Base-by-base conservation (phyloP, 768 basidiomycete species). In the Coprinopsis strossmayeri region DNA sequence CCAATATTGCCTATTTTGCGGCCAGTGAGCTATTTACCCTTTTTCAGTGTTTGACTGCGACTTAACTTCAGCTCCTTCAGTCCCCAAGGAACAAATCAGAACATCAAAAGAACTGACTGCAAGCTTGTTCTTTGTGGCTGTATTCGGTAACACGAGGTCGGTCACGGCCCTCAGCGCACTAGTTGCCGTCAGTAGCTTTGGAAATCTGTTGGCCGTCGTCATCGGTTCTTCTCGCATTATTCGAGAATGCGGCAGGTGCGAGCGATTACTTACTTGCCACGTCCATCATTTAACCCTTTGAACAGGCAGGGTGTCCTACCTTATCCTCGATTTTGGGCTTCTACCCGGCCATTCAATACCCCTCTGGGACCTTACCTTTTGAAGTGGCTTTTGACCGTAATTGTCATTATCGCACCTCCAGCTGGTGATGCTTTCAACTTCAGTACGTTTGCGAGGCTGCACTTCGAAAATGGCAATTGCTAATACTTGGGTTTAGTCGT, bases 271-370 rank as follows among this genome's bases (percentile, higher is more conserved):
- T 50, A 48, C 24, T 18, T 32, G 23, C 45, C 17, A 38, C 18
- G 30, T 37, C 21, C 37, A 46, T 23, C 25, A 48, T 37, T 38
- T 25, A 45, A n/a, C 27, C n/a, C 34, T 27, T 27, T 34, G 21
- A 39, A 9, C 9, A 61, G 63, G 45, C 76, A 77, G 63, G 78
- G 77, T 11, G 68, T 81, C n/a, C 59, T 79, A 5, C 77, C 78
- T 1, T 79, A 66, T 52, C 69, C 76, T 2, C 57, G 58, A 24
- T 69, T 78, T 59, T 79, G 74, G 67, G 69, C 72, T 3, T 73
- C 72, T 1, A 77, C 72, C 1, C 63, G 65, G 30, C 77, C 77
- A 1, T 78, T 78, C 56, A 73, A 72, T 28, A 77, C 77, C 3
- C 77, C 78, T 4, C 57, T 69, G 1, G 72, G 64, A 1, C 72